Evolutionary conservation across 495 filamentous ascomycete species (phyloP), one percentile per base, ranked within the genome.

Genomic region (Aspergillus cristatus): DNA sequence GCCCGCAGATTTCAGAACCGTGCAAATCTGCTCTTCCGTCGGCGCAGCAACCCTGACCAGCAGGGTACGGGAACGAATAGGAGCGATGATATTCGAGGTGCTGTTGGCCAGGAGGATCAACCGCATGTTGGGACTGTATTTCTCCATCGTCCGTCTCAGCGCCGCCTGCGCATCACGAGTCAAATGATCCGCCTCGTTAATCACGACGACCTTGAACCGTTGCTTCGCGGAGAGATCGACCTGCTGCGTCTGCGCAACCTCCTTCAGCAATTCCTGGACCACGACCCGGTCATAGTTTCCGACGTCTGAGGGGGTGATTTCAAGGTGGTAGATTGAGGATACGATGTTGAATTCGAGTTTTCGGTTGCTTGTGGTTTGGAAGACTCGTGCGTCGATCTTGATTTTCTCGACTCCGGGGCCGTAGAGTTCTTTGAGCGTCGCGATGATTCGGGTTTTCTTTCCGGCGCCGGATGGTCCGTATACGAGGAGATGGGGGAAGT

Each of bases 291-390:
- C 91, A 49, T 94, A 93, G 51, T 79, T 89, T 34, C 90, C 93
- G n/a, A 98, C 90, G 50, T 98, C 91, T 1, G 86, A 90, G 1
- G 91, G 91, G 2, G 91, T 98, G 52, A 98, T 98, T 56, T 98
- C 91, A 42, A 98, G 79, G 50, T 98, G 91, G 64, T 98, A 97
- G 32, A 94, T 75, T 0, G 87, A 94, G 17, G 87, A 75, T 32
- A 97, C 93, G 43, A 97, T 94, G 65, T 93, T 98, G 72, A 98
- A 98, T 64, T 98, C 91, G 41, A 97, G 78, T 58, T 97, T 98
- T 48, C 91, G 88, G 60, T 94, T 95, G 54, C 79, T 80, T 14
- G 79, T 90, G 1, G 91, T 96, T 58, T 94, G 87, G 72, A 97
- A 98, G 37, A 95, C 80, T 45, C 91, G 82, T 14, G 86, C 81